Conservation (phyloP, 345 rosid genomes). For the Combretum micranthum region DNA sequence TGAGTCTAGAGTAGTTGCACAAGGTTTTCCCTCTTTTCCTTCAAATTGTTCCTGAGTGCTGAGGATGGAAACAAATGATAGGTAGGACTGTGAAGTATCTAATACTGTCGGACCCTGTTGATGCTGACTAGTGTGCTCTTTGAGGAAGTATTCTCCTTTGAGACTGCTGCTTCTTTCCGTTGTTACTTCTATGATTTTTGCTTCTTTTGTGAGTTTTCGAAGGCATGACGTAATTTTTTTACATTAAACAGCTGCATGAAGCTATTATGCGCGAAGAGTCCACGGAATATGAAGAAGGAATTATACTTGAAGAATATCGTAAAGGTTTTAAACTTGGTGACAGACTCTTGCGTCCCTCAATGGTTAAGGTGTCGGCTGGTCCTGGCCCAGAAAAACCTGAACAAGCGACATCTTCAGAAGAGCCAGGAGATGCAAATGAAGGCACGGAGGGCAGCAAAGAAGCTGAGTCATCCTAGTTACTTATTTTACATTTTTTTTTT, state of each 20-base stretch:
- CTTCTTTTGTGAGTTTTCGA: neutral
- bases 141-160: no score
- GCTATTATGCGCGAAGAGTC: slow-evolving; percentile 95
- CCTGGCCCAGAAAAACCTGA: slow-evolving; percentile 74
- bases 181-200: slow-evolving; percentile 1
- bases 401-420: slow-evolving; percentile 9
- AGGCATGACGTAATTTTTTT: neutral
- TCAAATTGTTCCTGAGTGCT: neutral
- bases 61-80: neutral
- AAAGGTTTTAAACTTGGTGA: slow-evolving; percentile 83
- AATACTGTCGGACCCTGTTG: no score
- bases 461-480: slow-evolving; percentile 31
- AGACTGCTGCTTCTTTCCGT: neutral
- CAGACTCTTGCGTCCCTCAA: slow-evolving; percentile 82
- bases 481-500: slow-evolving; percentile 35
- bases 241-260: slow-evolving; percentile 64
- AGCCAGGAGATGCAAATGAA: slow-evolving; percentile 18
- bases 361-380: slow-evolving; percentile 99
- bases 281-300: slow-evolving; percentile 68
- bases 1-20: slow-evolving; percentile 23
- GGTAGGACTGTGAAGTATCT: neutral
- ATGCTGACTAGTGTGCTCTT: no score
- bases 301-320: slow-evolving; percentile 72
- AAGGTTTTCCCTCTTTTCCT: neutral
- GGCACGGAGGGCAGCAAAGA: slow-evolving; percentile 12